Base-by-base conservation (phyloP, 2,329 filamentous ascomycete genomes). In the Neofusicoccum laricinum region DNA sequence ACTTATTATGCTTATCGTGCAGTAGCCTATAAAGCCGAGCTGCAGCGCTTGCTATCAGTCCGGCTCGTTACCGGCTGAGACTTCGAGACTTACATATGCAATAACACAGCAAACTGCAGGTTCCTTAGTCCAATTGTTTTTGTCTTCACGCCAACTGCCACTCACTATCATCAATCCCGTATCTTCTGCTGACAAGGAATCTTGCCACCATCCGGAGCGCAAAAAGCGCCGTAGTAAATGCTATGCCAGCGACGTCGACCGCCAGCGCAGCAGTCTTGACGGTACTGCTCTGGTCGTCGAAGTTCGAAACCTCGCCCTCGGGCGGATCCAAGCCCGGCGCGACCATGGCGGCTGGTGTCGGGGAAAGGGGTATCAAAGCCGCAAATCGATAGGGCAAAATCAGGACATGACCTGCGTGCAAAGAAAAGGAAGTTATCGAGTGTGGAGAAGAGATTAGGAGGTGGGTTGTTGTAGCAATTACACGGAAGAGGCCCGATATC, bases 201-300 rank as follows among this genome's bases (percentile, higher is more conserved):
- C 74, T 75, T 15, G 73, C 71, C 43, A 69, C 68, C 15, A 77
- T 69, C 7, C 76, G 73, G 40, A 77, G 55, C 1, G 57, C 63
- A 11, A 78, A 68, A 32, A 78, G 73, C 1, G 72, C 17, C 11
- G 72, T 70, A 17, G 73, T 69, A n/a, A 76, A 71, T 0, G 72
- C 71, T 46, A 78, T 73, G 64, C 74, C 78, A 12, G 78, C 68
- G 45, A 67, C 69, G 68, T 79, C 75, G 15, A 75, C 77, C 32
- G 76, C 70, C 2, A 77, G 61, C 64, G 74, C 77, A 49, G 77
- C 63, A 0, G 71, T 77, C 51, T 70, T 65, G 43, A 67, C 40
- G 32, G 57, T 64, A n/a, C 58, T 67, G 6, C 38, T 41, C 30
- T 71, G 71, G 41, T 72, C 58, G 8, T 63, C 63, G 38, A 70